These are phyloP conservation scores for Linum trigynum DNA, from an alignment of 345 rosid species.

Conservation along the genomic window DNA sequence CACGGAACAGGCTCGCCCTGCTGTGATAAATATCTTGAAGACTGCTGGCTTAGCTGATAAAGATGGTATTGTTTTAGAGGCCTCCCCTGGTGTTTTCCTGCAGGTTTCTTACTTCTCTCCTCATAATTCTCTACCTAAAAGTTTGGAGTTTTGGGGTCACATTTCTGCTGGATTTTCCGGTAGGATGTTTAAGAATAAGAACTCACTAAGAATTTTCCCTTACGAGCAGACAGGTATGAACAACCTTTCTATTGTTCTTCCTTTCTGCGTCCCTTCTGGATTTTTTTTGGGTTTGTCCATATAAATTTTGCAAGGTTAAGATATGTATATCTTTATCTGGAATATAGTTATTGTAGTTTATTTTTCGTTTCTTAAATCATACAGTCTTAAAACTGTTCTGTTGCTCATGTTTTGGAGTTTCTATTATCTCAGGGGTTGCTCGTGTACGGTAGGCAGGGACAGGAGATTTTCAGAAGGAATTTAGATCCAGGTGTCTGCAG, in stretches of 20 bases:
- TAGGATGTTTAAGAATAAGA: background rate
- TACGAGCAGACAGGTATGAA: too few relatives aligned
- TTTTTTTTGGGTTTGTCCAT: background rate
- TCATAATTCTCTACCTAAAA: background rate
- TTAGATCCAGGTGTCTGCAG: conserved; percentile 67
- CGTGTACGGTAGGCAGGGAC: conserved; percentile 83
- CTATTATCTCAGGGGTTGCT: conserved; percentile 69
- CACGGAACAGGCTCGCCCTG: conserved; percentile 63
- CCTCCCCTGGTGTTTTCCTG: conserved; percentile 79
- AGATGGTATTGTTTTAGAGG: conserved; percentile 66
- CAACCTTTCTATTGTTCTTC: too few relatives aligned
- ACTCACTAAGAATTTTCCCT: too few relatives aligned
- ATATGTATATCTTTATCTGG: background rate
- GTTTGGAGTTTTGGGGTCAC: background rate
- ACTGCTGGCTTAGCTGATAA: conserved; percentile 61
- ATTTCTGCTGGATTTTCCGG: background rate
- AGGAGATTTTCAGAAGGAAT: conserved; percentile 69
- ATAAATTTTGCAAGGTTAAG: background rate
- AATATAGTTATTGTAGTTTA: background rate
- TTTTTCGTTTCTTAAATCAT: too few relatives aligned
- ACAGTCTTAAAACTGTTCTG: background rate
- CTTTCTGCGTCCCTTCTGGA: too few relatives aligned
- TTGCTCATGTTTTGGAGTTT: background rate
- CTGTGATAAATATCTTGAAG: conserved; percentile 50
- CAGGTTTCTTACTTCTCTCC: conserved; percentile 45